Evolutionary conservation across 2,329 filamentous ascomycete species (phyloP).

Genomic region (Fusarium sp.): DNA sequence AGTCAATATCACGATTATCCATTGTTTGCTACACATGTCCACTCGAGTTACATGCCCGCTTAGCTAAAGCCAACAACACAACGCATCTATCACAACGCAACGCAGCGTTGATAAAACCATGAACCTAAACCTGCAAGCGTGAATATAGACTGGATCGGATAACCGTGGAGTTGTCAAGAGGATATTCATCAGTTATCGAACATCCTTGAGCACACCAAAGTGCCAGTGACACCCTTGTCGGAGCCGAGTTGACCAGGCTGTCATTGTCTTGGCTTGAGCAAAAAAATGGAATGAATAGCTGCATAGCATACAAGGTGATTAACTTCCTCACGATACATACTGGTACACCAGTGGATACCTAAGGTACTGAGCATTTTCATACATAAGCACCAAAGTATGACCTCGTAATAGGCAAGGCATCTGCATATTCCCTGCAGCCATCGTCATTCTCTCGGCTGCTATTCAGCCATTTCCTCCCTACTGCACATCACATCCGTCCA

Average conservation of each 20-base stretch:
- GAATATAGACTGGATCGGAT: conserved; percentile 3
- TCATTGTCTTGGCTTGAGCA: conserved; percentile 1
- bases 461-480: conserved; percentile 8
- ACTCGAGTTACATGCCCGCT: conserved; percentile 1
- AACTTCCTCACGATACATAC: not conserved
- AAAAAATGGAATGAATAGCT: not conserved
- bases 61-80: not conserved
- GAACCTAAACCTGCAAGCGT: conserved; percentile 5
- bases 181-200: conserved; percentile 14
- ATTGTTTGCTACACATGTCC: not conserved
- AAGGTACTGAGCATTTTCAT: not conserved
- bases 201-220: conserved; percentile 18
- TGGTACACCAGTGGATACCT: not conserved
- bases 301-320: not conserved
- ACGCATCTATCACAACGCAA: not conserved
- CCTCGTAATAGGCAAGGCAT: conserved; percentile 7
- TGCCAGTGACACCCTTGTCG: conserved; percentile 9
- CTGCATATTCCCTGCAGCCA: not conserved
- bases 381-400: conserved; percentile 8
- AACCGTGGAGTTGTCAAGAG: conserved; percentile 27
- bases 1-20: not conserved
- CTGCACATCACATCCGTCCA: not conserved
- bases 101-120: not conserved
- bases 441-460: conserved; percentile 13
- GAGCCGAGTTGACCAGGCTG: conserved; percentile 1